Evolutionary conservation across 1,284 basidiomycete species (phyloP).

Genomic region (Puccinia coronata): DNA sequence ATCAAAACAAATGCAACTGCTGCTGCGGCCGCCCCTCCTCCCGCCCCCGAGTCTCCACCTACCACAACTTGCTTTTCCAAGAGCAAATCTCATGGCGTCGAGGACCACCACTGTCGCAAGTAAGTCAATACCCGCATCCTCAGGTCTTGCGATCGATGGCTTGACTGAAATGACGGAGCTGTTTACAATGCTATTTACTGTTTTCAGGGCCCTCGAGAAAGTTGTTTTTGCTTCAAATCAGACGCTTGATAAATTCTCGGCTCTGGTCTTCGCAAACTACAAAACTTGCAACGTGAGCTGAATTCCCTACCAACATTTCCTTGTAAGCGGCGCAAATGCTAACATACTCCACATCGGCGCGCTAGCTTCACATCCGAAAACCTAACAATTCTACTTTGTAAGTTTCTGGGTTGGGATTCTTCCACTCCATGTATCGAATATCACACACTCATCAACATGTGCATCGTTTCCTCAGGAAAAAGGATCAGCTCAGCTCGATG

Average conservation of each 20-base stretch:
- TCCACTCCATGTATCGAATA: not conserved
- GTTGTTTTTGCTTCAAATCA: not conserved
- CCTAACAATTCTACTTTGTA: not conserved
- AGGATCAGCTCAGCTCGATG: not conserved
- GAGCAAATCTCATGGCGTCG: not conserved
- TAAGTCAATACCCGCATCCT: not conserved
- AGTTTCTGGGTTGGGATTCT: not conserved
- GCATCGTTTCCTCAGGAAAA: not conserved
- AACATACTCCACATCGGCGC: too few species aligned
- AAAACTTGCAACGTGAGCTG: slow-evolving; percentile 7
- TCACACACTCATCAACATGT: not conserved
- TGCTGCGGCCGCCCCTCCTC: not conserved
- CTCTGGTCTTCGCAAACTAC: not conserved
- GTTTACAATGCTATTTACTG: not conserved
- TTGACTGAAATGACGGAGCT: too few species aligned
- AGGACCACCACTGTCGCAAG: slow-evolving; percentile 7
- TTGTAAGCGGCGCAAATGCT: too few species aligned
- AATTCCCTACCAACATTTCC: too few species aligned
- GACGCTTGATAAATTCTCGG: slow-evolving; percentile 7
- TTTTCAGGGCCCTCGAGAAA: not conserved
- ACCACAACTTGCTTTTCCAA: not conserved
- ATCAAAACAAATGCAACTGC: not conserved
- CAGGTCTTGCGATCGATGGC: not conserved
- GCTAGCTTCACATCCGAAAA: not conserved
- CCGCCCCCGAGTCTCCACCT: not conserved